phyloP scores from a whole-genome alignment of 306 rosid genomes.

The Boehmeria nivea region DNA sequence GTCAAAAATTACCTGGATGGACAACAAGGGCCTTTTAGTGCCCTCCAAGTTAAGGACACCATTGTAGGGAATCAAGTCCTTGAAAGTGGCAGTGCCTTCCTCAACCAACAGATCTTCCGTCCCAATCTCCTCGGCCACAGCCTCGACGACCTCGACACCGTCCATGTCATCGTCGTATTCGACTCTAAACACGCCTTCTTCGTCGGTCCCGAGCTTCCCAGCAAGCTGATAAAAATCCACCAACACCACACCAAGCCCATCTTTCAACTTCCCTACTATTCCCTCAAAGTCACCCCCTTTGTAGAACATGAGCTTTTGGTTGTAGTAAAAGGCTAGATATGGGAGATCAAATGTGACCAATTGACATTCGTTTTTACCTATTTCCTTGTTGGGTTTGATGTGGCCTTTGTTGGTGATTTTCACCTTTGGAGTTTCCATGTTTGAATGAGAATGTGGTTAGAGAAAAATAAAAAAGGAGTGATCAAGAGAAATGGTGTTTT shows the following conservation, averaged over 20 bases:
- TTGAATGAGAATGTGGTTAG: background rate
- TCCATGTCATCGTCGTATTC: conserved; percentile 57
- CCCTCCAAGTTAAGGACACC: conserved; percentile 83
- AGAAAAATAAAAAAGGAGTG: background rate
- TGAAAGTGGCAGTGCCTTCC: conserved; percentile 49
- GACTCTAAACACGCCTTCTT: conserved; percentile 79
- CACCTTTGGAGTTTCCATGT: conserved; percentile 46
- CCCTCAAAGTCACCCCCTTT: conserved; percentile 50
- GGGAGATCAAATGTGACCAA: conserved; percentile 87
- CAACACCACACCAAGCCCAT: conserved; percentile 53
- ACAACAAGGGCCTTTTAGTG: conserved; percentile 63
- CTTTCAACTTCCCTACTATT: conserved; percentile 59
- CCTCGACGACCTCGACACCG: conserved; percentile 74
- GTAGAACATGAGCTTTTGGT: conserved; percentile 80
- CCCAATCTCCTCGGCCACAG: conserved; percentile 46
- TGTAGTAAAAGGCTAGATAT: conserved; percentile 86
- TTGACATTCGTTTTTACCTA: conserved; percentile 70
- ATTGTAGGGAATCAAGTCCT: conserved; percentile 60
- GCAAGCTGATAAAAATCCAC: conserved; percentile 76
- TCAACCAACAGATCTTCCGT: conserved; percentile 57
- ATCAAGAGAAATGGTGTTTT: no score
- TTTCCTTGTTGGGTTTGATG: conserved; percentile 49
- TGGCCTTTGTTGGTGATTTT: conserved; percentile 45
- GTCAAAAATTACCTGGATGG: conserved; percentile 85
- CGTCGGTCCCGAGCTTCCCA: conserved; percentile 78